phyloP scores from a whole-genome alignment of 179 eudicot species.

The Amaranthus tricolor region DNA sequence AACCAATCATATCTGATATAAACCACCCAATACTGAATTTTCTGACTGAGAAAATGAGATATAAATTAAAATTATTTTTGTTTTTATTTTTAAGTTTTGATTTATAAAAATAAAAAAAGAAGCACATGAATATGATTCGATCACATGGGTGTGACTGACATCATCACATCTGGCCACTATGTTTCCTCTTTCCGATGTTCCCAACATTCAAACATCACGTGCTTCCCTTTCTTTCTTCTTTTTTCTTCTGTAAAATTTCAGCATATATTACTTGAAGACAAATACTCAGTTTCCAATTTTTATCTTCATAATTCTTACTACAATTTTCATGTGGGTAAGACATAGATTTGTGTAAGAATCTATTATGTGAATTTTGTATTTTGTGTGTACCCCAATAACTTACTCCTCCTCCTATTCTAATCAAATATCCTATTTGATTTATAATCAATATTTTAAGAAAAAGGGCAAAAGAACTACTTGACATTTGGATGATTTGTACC shows the following conservation, averaged over 20 bases:
- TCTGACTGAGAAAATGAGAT: too few relatives aligned
- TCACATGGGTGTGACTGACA: conserved; percentile 42
- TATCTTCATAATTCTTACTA: conserved; percentile 6
- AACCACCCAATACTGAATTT: not conserved
- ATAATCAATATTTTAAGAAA: too few relatives aligned
- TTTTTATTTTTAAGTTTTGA: too few relatives aligned
- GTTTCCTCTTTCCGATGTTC: conserved; percentile 43
- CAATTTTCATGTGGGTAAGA: conserved; percentile 12
- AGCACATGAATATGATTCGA: conserved; percentile 30
- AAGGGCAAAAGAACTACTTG: too few relatives aligned
- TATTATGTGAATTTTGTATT: not conserved
- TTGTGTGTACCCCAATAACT: not conserved
- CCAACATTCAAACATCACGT: conserved; percentile 61
- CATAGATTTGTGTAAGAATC: conserved; percentile 13
- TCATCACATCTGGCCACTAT: conserved; percentile 49
- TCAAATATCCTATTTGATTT: not conserved
- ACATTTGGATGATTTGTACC: too few relatives aligned
- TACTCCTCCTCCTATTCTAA: too few relatives aligned
- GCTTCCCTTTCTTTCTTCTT: conserved; percentile 11
- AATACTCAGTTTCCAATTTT: conserved; percentile 19
- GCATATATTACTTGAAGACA: conserved; percentile 16
- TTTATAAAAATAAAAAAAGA: conserved; percentile 4
- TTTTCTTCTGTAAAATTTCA: not conserved
- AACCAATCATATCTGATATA: conserved; percentile 16
- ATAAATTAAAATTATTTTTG: too few relatives aligned